Base-by-base conservation (phyloP, 1,139 yeast species). In the Trichomonascaceae sp. region DNA sequence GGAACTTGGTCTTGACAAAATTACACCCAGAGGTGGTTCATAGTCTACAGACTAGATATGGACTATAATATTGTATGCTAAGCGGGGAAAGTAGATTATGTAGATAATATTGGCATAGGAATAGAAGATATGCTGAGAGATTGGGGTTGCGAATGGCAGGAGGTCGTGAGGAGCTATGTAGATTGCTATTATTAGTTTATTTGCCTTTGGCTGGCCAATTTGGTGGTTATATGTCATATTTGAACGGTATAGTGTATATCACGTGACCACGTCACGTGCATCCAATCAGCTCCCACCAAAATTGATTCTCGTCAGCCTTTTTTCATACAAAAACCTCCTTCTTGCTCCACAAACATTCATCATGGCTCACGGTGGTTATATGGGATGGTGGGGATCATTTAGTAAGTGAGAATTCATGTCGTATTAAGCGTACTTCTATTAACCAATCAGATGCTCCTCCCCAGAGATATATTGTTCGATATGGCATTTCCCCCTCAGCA, bases 311-410 rank as follows among this genome's bases (percentile, higher is more conserved):
- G 17, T 32, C 19, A 15, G 17, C 36, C 49, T 47, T 48, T 19
- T 45, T 54, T 36, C 45, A 46, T 41, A 39, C 38, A 48, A 47
- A 52, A 51, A 46, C 47, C 48, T 49, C 47, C 51, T 53, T 27
- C 12, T 20, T 6, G n/a, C n/a, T n/a, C n/a, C 47, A 39, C 38
- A 43, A n/a, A 15, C 44, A 19, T 43, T 30, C 36, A 41, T 73
- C 63, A 66, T 84, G 84, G 85, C 85, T 74, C 82, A 83, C 66
- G 85, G 86, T 70, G 71, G 91, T 68, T 90, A 87, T 70, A 84
- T 87, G 91, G 98, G 98, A 68, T 90, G 96, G 96, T 90, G 98
- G 98, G 97, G 97, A 70, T 72, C 78, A 76, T 51, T 61, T 55
- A 67, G 70, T 63, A 58, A 49, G 66, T 63, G 19, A 17, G 17